A percentile compares a stretch with the other conserved stretches of the same genome.
Conservation (phyloP, 2,329 filamentous ascomycete genomes). For the Trichoderma sp. region DNA sequence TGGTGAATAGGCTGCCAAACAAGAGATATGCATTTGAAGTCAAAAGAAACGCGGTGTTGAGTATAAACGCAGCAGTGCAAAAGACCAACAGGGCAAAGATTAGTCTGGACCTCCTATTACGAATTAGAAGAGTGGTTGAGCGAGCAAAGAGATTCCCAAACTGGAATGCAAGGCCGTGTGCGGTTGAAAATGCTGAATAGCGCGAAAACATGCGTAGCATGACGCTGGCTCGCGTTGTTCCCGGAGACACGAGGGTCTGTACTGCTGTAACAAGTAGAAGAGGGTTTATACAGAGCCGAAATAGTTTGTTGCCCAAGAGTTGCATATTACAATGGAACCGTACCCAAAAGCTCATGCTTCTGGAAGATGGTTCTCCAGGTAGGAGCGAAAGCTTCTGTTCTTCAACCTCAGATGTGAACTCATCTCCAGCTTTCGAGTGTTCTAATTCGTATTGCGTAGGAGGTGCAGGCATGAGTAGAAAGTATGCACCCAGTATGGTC, state of each 20-base stretch:
- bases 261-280: conserved; percentile 12
- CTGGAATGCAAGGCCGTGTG: neutral
- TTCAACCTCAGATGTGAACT: neutral
- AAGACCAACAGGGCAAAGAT: conserved; percentile 1
- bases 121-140: neutral
- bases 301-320: conserved; percentile 1
- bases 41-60: neutral
- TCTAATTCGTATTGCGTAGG: neutral
- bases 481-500: neutral
- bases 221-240: conserved; percentile 1
- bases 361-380: neutral
- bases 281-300: conserved; percentile 11
- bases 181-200: conserved; percentile 2
- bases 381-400: neutral
- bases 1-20: neutral
- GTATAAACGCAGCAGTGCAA: neutral
- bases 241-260: neutral
- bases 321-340: neutral
- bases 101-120: neutral
- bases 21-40: neutral
- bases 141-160: conserved; percentile 1
- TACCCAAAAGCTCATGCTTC: neutral
- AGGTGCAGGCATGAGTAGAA: neutral
- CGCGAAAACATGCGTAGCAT: neutral
- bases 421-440: neutral